Conservation (phyloP, 2,329 filamentous ascomycete species). For the Nigrospora oryzae region DNA sequence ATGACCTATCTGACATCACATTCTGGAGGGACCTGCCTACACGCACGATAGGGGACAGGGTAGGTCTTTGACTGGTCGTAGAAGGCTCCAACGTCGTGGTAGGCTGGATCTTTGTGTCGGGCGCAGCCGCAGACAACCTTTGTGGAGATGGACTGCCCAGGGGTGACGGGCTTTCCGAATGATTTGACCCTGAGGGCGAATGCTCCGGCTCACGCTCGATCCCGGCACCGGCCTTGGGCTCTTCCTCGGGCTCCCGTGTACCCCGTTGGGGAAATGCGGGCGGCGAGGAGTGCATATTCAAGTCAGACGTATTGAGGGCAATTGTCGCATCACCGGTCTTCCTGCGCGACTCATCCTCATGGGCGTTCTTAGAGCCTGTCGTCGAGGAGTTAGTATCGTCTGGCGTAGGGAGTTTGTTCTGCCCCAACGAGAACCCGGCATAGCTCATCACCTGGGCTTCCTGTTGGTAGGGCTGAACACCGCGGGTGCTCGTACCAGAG, state of each 20-base stretch:
- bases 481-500: too few relatives aligned
- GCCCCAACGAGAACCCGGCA: too few relatives aligned
- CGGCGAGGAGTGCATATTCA: constrained; percentile 25
- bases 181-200: too few relatives aligned
- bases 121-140: too few relatives aligned
- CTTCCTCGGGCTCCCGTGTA: constrained; percentile 2
- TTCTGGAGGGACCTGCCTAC: constrained; percentile 48
- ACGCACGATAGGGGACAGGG: constrained; percentile 49
- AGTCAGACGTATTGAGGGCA: constrained; percentile 7
- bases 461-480: too few relatives aligned
- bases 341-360: constrained; percentile 10
- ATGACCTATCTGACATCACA: constrained; percentile 50
- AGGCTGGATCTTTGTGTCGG: too few relatives aligned
- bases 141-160: too few relatives aligned
- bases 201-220: too few relatives aligned
- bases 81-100: not conserved
- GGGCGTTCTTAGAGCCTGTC: constrained; percentile 22
- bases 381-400: constrained; percentile 35
- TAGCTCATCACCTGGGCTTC: too few relatives aligned
- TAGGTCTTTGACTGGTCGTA: constrained; percentile 19
- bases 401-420: constrained; percentile 38
- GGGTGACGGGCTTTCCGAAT: too few relatives aligned
- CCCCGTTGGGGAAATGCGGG: constrained; percentile 8
- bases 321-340: constrained; percentile 5
- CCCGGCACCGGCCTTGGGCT: not conserved